Conservation (phyloP, 345 rosid species). For the Syzygium oleosum region DNA sequence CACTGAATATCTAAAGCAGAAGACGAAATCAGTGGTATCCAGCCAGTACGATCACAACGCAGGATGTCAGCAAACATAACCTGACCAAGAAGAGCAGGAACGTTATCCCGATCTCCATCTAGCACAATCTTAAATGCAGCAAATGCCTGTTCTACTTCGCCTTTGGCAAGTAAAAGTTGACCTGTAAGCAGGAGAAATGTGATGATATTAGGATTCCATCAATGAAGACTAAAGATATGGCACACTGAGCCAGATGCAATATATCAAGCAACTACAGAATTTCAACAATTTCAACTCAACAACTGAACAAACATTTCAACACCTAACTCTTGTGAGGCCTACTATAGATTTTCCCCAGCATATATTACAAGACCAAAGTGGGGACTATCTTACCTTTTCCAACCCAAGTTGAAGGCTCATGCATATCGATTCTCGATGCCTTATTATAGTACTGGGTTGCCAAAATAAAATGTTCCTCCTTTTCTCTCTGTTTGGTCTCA, state of each 20-base stretch:
- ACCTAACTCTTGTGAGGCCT: background rate
- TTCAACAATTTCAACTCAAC: background rate
- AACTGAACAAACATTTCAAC: background rate
- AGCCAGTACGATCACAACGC: background rate
- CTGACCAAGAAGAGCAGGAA: constrained; percentile 98
- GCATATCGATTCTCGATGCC: constrained; percentile 96
- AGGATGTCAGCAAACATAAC: constrained; percentile 16
- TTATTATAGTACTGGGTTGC: constrained; percentile 86
- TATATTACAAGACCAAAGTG: background rate
- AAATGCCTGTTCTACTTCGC: constrained; percentile 84
- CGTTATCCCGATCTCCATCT: constrained; percentile 71
- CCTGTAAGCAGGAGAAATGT: constrained; percentile 32
- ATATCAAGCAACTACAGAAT: background rate
- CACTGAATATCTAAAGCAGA: background rate
- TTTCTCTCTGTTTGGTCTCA: constrained; percentile 77
- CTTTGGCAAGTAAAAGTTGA: constrained; percentile 93
- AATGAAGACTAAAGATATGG: background rate
- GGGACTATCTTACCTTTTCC: constrained; percentile 58
- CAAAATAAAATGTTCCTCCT: constrained; percentile 83
- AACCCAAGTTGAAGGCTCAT: constrained; percentile 98
- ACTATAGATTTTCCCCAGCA: background rate
- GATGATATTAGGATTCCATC: background rate
- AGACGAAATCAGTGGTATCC: background rate
- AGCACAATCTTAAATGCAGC: constrained; percentile 83
- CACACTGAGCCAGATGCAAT: background rate